Base-by-base conservation (phyloP, 1,284 basidiomycete species). In the Mycena sp. region DNA sequence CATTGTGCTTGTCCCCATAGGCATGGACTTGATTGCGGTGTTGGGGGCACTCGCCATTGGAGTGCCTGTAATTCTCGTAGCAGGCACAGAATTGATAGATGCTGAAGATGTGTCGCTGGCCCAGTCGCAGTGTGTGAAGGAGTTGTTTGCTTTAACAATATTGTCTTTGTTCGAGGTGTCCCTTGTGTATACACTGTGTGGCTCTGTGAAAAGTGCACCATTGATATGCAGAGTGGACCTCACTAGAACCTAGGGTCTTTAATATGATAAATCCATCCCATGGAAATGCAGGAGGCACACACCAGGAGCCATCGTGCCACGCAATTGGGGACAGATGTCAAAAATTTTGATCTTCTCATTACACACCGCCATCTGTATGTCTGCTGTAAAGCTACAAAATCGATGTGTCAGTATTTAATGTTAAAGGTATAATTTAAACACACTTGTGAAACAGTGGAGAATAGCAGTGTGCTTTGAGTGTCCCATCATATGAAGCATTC, bases 361-460 rank as follows among this genome's bases (percentile, higher is more conserved):
- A 19, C 55, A 57, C 3, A 57, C 55, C 16, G 41, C 55, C 7
- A 32, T 46, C 32, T 57, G 55, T n/a, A 57, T 29, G 25, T 57
- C 17, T 37, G 40, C 3, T 12, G 29, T 30, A 4, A 55, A 37
- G 21, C 53, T 55, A 17, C 10, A 7, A 35, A 14, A 29, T 28
- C 4, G 7, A 38, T n/a, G 21, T 54, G 4, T 51, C 19, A 51
- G 32, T 12, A 52, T 23, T 11, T 37, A 52, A 52, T 10, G 29
- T 49, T n/a, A 19, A 23, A 11, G 11, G 32, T 19, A 52, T 38
- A 25, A 10, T 14, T 35, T 21, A 5, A 41, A 53, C 53, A 9
- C 41, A 44, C 53, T 55, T 45, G 4, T 26, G 6, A 12, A 10
- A 55, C 17, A 32, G 9, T 17, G 53, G 53, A 14, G 29, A 21